Percentiles rank a stretch among this genome's conserved stretches.
These are phyloP conservation scores for Epichloe uncinata DNA, from an alignment of 2,329 filamentous ascomycete genomes.

Conservation along the genomic window DNA sequence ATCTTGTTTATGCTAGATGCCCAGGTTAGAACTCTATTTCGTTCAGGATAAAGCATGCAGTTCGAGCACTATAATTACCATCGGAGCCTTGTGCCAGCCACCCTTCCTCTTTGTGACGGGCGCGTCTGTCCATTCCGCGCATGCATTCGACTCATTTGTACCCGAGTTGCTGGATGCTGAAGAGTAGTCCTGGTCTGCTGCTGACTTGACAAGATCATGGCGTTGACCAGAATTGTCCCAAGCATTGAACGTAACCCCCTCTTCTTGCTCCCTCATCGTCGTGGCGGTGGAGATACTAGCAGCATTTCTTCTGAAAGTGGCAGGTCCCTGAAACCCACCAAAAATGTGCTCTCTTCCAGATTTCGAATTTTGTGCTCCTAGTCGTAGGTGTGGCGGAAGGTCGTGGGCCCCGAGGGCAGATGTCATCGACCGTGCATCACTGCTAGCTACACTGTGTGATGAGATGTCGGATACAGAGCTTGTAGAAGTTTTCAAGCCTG, in stretches of 20 bases:
- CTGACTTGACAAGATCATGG: slow-evolving; percentile 11
- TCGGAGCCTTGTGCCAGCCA: slow-evolving; percentile 13
- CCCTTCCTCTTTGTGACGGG: slow-evolving; percentile 3
- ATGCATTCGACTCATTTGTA: background rate
- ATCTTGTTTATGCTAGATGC: background rate
- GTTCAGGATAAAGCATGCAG: background rate
- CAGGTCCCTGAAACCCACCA: background rate
- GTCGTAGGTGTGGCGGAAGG: slow-evolving; percentile 1
- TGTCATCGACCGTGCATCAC: background rate
- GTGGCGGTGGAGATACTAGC: slow-evolving; percentile 19
- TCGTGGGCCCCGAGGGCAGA: background rate
- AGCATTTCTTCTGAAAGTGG: background rate
- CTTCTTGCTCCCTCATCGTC: slow-evolving; percentile 11
- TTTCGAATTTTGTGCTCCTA: background rate
- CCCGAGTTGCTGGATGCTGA: slow-evolving; percentile 2
- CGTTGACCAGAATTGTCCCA: slow-evolving; percentile 17
- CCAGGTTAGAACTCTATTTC: background rate
- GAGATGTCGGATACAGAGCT: background rate
- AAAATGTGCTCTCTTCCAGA: background rate
- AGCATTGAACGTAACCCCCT: slow-evolving; percentile 14
- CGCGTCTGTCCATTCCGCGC: background rate
- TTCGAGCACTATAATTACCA: slow-evolving; percentile 3
- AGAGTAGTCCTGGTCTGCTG: slow-evolving; percentile 9
- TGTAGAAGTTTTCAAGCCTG: background rate
- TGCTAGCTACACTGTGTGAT: background rate